Percentiles rank a stretch among this genome's conserved stretches.
Evolutionary conservation across 169 alveolate genomes (phyloP).

Genomic region (Miamiensis avidus): DNA sequence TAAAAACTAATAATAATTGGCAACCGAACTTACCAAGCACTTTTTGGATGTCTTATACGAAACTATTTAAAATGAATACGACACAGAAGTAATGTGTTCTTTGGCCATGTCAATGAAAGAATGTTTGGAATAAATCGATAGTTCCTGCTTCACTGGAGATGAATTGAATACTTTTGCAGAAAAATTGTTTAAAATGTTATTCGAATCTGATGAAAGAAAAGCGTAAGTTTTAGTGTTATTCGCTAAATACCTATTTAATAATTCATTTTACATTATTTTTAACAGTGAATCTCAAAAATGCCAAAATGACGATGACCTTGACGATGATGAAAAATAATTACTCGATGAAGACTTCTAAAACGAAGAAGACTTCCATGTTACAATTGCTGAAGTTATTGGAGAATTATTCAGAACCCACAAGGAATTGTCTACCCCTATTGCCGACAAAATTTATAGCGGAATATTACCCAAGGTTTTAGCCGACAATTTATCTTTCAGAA

Average conservation of each 20-base stretch:
- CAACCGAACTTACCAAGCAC: constrained; percentile 47
- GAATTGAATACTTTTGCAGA: constrained; percentile 69
- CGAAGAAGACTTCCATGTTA: constrained; percentile 74
- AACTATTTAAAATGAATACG: constrained; percentile 71
- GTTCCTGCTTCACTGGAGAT: constrained; percentile 58
- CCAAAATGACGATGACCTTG: constrained; percentile 70
- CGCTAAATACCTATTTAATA: not conserved
- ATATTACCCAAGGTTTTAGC: constrained; percentile 72
- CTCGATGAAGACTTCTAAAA: constrained; percentile 71
- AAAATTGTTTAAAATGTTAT: constrained; percentile 52
- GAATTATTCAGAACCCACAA: constrained; percentile 84
- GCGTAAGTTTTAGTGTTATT: not conserved
- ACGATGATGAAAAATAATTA: constrained; percentile 68
- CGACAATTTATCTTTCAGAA: constrained; percentile 52
- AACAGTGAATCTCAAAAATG: constrained; percentile 59
- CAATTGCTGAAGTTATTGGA: constrained; percentile 84
- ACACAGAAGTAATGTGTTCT: constrained; percentile 64
- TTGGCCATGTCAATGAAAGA: constrained; percentile 72
- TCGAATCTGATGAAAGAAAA: constrained; percentile 67
- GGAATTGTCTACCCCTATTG: constrained; percentile 54
- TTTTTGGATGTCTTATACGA: constrained; percentile 67
- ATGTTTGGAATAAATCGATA: constrained; percentile 59
- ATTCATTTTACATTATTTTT: no score
- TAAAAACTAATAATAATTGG: constrained; percentile 31
- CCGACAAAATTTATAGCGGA: constrained; percentile 53